Evolutionary conservation across 148 eudicot genomes (phyloP), one percentile per base, ranked within the genome.

Genomic region (Polygonum aviculare): DNA sequence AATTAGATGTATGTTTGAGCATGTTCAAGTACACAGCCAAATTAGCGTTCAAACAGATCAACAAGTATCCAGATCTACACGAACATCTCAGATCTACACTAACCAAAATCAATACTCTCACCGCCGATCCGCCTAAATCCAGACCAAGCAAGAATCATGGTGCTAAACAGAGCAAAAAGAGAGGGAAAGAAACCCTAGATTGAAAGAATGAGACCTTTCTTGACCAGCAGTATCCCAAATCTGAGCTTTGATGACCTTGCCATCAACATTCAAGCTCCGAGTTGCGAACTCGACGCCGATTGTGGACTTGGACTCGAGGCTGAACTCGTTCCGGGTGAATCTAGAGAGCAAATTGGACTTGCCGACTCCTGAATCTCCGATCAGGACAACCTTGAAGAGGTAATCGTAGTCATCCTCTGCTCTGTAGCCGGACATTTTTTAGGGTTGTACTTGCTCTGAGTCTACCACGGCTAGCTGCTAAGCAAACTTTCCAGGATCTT

Each of bases 171-270:
- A 67, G 44, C 14, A 35, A 67, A 67, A 67, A 15, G 10, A 38
- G n/a, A 16, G 44, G 6, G 54, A 7, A 2, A 7, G 35, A 82
- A 65, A 82, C 18, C 69, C 55, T 33, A 18, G 62, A 8, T 26
- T 19, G 5, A 74, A 74, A 57, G 50, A 75, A 75, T 67, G 33
- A 39, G 19, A 83, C 85, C 83, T 83, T 74, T 83, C 86, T 76
- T 83, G 86, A 1, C 86, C 83, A 78, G 86, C 86, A 75, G 86
- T 83, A 38, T 83, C 86, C 86, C 86, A 83, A 80, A 83, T 83
- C 81, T 83, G 86, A 80, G 86, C 81, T 74, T 83, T 83, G 40
- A 83, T 81, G 63, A 81, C 81, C 63, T 81, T 83, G 36, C 69
- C 76, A 50, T 83, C 86, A 76, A 83, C 86, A 83, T 77, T 80